A percentile compares a stretch with the other conserved stretches of the same genome.
These are phyloP conservation scores for Venturia effusa DNA, from an alignment of 2,329 filamentous ascomycete genomes.

Conservation along the genomic window DNA sequence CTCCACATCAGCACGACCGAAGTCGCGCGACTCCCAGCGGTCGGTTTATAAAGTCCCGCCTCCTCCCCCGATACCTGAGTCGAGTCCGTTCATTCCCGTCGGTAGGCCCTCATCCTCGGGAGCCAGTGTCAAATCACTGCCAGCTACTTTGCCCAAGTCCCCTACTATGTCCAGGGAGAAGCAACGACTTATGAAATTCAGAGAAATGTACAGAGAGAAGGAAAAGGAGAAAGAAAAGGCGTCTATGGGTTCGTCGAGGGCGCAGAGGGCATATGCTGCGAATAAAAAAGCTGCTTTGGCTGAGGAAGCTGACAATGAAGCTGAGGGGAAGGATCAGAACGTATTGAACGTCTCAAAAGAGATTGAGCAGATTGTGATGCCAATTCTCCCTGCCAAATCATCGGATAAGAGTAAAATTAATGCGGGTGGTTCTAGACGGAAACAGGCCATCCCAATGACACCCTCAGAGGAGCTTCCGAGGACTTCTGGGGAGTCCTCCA, in stretches of 20 bases:
- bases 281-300: background rate
- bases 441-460: background rate
- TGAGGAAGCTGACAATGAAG: constrained; percentile 5
- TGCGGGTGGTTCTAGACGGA: background rate
- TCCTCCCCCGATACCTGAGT: constrained; percentile 25
- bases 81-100: constrained; percentile 13
- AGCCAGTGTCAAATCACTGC: constrained; percentile 31
- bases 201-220: constrained; percentile 71
- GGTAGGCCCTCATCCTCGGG: constrained; percentile 17
- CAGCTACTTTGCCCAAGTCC: constrained; percentile 30
- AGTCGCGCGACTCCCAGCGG: constrained; percentile 7
- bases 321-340: background rate
- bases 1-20: constrained; percentile 8
- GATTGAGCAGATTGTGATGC: background rate
- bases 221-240: constrained; percentile 14
- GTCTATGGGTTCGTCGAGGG: background rate
- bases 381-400: background rate
- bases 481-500: background rate
- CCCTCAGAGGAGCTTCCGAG: background rate
- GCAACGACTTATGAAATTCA: constrained; percentile 82
- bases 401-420: background rate
- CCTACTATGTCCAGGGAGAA: constrained; percentile 76
- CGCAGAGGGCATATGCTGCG: background rate
- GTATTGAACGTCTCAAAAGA: background rate
- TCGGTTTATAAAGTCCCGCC: constrained; percentile 23